These are phyloP conservation scores for Fusarium sarcochroum DNA, from an alignment of 2,329 filamentous ascomycete genomes.

Conservation along the genomic window DNA sequence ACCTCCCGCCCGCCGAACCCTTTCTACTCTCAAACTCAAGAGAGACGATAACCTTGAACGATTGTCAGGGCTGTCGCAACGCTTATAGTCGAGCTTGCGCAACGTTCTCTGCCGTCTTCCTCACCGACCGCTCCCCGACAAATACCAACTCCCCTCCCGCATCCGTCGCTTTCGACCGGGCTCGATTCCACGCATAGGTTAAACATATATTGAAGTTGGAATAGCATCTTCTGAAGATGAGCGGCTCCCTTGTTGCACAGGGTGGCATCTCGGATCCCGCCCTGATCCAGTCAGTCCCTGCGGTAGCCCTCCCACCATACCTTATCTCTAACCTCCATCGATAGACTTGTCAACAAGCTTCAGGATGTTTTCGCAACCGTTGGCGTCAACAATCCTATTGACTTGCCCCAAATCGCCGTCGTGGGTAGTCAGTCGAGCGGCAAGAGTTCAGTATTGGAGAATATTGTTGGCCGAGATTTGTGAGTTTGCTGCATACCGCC, in stretches of 20 bases:
- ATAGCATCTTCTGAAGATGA: constrained; percentile 50
- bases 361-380: constrained; percentile 99
- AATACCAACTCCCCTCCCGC: constrained; percentile 31
- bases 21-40: constrained; percentile 16
- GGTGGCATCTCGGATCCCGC: constrained; percentile 77
- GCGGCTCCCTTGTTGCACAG: constrained; percentile 57
- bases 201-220: constrained; percentile 25
- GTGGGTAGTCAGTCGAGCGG: constrained; percentile 99
- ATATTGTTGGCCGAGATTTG: constrained; percentile 99
- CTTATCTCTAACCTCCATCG: constrained; percentile 40
- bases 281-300: constrained; percentile 70
- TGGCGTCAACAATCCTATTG: constrained; percentile 98
- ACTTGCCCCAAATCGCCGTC: constrained; percentile 97
- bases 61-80: constrained; percentile 1
- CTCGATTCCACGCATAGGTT: constrained; percentile 24
- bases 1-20: constrained; percentile 14
- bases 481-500: constrained; percentile 65
- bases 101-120: constrained; percentile 31
- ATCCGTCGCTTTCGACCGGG: constrained; percentile 27
- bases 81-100: constrained; percentile 24
- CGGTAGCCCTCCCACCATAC: constrained; percentile 29
- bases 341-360: constrained; percentile 94
- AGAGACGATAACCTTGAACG: constrained; percentile 1
- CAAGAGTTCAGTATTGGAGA: constrained; percentile 99
- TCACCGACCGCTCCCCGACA: constrained; percentile 42